phyloP scores from a whole-genome alignment of 305 asterid genomes.

The Fraxinus xanthoxyloides region DNA sequence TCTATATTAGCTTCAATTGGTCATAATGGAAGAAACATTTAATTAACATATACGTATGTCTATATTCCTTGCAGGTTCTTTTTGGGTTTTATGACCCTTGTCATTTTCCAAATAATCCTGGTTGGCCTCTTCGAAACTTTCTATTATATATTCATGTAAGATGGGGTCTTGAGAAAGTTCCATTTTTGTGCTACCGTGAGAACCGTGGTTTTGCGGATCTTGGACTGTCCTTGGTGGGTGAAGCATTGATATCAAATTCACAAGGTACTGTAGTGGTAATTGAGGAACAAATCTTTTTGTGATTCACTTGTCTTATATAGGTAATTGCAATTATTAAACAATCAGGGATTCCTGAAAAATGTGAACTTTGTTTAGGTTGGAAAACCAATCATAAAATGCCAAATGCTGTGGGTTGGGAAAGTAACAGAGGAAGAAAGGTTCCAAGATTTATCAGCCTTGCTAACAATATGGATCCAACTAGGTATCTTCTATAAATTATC shows the following conservation, averaged over 20 bases:
- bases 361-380: slow-evolving; percentile 38
- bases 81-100: slow-evolving; percentile 93
- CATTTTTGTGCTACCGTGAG: slow-evolving; percentile 83
- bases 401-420: slow-evolving; percentile 83
- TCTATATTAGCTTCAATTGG: slow-evolving; percentile 5
- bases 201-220: slow-evolving; percentile 82
- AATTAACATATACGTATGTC: slow-evolving; percentile 5
- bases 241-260: slow-evolving; percentile 57
- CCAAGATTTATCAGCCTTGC: slow-evolving; percentile 79
- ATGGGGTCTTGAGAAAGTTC: slow-evolving; percentile 61
- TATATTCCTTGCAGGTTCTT: slow-evolving; percentile 47
- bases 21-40: not conserved
- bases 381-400: slow-evolving; percentile 49
- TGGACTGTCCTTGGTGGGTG: slow-evolving; percentile 75
- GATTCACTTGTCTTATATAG: slow-evolving; percentile 11
- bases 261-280: slow-evolving; percentile 49
- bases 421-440: slow-evolving; percentile 51
- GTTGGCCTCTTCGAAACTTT: slow-evolving; percentile 93
- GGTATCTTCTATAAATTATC: slow-evolving; percentile 42
- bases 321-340: slow-evolving; percentile 8
- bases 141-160: slow-evolving; percentile 61
- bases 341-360: slow-evolving; percentile 24
- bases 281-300: slow-evolving; percentile 15
- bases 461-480: slow-evolving; percentile 81
- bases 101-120: slow-evolving; percentile 75